phyloP scores from a whole-genome alignment of 2,329 filamentous ascomycete genomes.

The Epichloe sp. region DNA sequence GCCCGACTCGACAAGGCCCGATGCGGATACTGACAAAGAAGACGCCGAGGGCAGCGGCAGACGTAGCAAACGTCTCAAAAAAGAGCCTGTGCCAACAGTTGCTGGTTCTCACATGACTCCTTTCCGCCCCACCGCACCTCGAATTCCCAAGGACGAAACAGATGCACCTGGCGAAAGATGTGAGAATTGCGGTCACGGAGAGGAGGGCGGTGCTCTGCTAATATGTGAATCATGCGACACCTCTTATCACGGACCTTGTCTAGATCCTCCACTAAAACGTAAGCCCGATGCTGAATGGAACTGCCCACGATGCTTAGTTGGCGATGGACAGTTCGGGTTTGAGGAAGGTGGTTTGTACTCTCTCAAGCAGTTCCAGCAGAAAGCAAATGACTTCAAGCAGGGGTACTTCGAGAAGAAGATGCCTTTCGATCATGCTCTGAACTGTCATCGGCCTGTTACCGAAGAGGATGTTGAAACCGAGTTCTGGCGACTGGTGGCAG shows the following conservation, averaged over 20 bases:
- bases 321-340: constrained; percentile 93
- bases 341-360: constrained; percentile 96
- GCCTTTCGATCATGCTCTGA: constrained; percentile 73
- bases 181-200: constrained; percentile 71
- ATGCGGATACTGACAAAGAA: constrained; percentile 34
- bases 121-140: constrained; percentile 68
- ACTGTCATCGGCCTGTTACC: constrained; percentile 67
- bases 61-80: constrained; percentile 86
- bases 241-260: constrained; percentile 73
- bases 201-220: constrained; percentile 57
- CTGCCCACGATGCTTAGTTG: constrained; percentile 86
- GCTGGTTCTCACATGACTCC: constrained; percentile 95
- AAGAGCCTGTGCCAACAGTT: constrained; percentile 73
- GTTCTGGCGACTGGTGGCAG: constrained; percentile 92
- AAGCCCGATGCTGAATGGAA: constrained; percentile 88
- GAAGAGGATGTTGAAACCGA: constrained; percentile 94
- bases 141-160: constrained; percentile 43
- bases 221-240: constrained; percentile 87
- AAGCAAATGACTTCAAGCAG: constrained; percentile 89
- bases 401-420: constrained; percentile 85
- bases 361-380: constrained; percentile 88
- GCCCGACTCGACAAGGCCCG: constrained; percentile 34
- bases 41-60: constrained; percentile 57
- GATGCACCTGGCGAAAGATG: constrained; percentile 51
- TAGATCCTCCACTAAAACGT: constrained; percentile 70